These are phyloP conservation scores for Apiotrichum brassicae DNA, from an alignment of 1,284 basidiomycete species.

Conservation along the genomic window DNA sequence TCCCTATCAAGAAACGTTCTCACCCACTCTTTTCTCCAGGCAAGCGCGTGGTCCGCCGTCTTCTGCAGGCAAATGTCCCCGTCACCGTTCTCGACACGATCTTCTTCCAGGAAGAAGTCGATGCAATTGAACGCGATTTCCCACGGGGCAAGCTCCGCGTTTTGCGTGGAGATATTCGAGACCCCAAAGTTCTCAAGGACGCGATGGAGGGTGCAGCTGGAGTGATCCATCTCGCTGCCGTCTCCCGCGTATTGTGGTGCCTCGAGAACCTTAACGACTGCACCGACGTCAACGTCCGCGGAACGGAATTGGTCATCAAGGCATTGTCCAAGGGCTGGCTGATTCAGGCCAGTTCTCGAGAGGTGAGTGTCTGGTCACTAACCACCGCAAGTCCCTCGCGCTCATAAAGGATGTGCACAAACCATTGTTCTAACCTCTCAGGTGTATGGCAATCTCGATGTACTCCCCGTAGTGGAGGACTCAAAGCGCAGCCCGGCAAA, in stretches of 20 bases:
- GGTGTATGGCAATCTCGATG: constrained; percentile 23
- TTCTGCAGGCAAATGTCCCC: constrained; percentile 14
- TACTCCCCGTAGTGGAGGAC: constrained; percentile 19
- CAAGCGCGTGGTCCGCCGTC: constrained; percentile 20
- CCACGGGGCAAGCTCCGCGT: constrained; percentile 15
- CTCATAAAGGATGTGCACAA: too few relatives aligned
- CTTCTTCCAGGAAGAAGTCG: constrained; percentile 23
- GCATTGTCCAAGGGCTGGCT: constrained; percentile 21
- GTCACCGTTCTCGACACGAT: constrained; percentile 26
- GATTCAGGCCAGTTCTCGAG: constrained; percentile 25
- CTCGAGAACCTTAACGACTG: constrained; percentile 31
- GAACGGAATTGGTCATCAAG: constrained; percentile 20
- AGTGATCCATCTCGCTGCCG: constrained; percentile 34
- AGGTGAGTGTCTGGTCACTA: constrained; percentile 3
- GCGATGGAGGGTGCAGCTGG: constrained; percentile 23
- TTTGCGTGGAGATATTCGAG: constrained; percentile 26
- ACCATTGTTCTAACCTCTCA: too few relatives aligned
- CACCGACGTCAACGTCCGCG: constrained; percentile 27
- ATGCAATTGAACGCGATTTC: constrained; percentile 10
- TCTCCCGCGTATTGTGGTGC: constrained; percentile 31
- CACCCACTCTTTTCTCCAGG: constrained; percentile 7
- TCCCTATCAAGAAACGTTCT: background rate
- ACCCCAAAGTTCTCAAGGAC: constrained; percentile 8
- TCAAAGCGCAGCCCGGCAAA: constrained; percentile 24
- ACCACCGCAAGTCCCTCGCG: background rate